A percentile compares a stretch with the other conserved stretches of the same genome.
Evolutionary conservation across 148 eudicot species (phyloP).

Genomic region (Hydrangea macrophylla): DNA sequence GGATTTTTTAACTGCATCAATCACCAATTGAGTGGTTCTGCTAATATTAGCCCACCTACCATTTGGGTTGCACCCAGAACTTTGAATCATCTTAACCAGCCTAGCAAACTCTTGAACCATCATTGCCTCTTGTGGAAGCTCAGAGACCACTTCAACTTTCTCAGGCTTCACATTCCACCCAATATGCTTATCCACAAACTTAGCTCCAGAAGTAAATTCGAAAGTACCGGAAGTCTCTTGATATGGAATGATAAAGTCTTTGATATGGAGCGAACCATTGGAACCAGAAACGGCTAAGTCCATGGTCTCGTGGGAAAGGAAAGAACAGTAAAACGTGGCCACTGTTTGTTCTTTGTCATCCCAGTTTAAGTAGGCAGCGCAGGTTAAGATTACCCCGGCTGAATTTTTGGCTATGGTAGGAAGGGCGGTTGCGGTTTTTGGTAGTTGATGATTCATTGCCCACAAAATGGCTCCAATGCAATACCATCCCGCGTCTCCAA

Average conservation of each 20-base stretch:
- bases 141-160: constrained; percentile 24
- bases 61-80: constrained; percentile 18
- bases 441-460: constrained; percentile 35
- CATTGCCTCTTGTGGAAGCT: constrained; percentile 35
- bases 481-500: constrained; percentile 48
- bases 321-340: constrained; percentile 35
- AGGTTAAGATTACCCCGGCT: constrained; percentile 35
- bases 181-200: constrained; percentile 33
- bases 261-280: constrained; percentile 30
- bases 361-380: constrained; percentile 34
- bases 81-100: constrained; percentile 25
- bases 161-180: constrained; percentile 45
- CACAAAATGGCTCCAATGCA: constrained; percentile 42
- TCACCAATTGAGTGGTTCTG: constrained; percentile 31
- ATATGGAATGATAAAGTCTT: constrained; percentile 38
- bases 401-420: constrained; percentile 23
- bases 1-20: constrained; percentile 33
- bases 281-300: constrained; percentile 25
- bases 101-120: constrained; percentile 39
- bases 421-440: constrained; percentile 30
- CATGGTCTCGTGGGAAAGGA: constrained; percentile 28
- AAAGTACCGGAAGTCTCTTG: constrained; percentile 29
- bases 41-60: constrained; percentile 27
- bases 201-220: constrained; percentile 31
- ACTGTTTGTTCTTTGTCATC: constrained; percentile 23